phyloP scores from a whole-genome alignment of 2,329 filamentous ascomycete species.

The Cryphonectria naterciae region DNA sequence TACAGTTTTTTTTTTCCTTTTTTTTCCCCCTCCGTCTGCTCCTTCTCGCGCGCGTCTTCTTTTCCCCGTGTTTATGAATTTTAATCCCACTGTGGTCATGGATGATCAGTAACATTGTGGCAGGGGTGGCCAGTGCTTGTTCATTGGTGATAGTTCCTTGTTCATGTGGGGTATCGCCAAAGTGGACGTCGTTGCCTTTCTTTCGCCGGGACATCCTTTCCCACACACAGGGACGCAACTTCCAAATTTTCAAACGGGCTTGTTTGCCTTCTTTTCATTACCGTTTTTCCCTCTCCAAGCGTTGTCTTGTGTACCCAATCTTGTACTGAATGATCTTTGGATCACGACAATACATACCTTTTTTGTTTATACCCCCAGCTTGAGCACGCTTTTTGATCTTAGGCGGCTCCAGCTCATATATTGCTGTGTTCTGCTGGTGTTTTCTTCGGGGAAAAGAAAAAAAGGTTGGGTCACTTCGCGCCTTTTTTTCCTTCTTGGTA shows the following conservation, averaged over 20 bases:
- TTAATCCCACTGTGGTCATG: constrained; percentile 1
- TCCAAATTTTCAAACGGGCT: constrained; percentile 18
- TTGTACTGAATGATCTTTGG: constrained; percentile 15
- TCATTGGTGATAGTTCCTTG: constrained; percentile 14
- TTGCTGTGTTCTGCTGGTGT: constrained; percentile 13
- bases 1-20: constrained; percentile 19
- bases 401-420: constrained; percentile 12
- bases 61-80: constrained; percentile 26
- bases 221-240: constrained; percentile 21
- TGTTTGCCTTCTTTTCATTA: constrained; percentile 13
- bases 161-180: constrained; percentile 8
- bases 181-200: constrained; percentile 10
- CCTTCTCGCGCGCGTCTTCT: constrained; percentile 27
- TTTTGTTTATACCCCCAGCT: constrained; percentile 4
- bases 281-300: constrained; percentile 17
- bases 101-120: neutral
- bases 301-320: constrained; percentile 22
- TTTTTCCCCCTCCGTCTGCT: constrained; percentile 27
- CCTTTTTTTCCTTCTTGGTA: neutral
- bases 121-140: neutral
- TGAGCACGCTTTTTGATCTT: constrained; percentile 10
- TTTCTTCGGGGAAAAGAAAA: neutral
- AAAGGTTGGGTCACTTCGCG: constrained; percentile 12
- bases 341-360: constrained; percentile 12
- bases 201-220: constrained; percentile 27